phyloP scores from a whole-genome alignment of 139 green algal genomes.

The Mesotaenium endlicherianum region DNA sequence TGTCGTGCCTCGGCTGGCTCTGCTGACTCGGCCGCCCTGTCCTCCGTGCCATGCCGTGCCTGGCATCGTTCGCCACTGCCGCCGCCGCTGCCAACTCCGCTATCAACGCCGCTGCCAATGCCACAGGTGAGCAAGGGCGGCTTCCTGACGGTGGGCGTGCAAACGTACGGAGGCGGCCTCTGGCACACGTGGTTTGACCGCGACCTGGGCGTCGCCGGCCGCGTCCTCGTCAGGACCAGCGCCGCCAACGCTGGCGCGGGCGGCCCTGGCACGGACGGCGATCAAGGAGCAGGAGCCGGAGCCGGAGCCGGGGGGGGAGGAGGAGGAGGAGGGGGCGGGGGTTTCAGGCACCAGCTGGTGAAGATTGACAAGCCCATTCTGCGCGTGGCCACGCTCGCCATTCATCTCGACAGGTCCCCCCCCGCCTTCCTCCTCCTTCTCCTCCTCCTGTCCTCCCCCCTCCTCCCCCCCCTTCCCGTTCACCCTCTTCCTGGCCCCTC shows the following conservation, averaged over 20 bases:
- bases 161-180: slow-evolving; percentile 93
- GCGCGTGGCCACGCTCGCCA: slow-evolving; percentile 74
- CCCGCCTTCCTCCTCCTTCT: not conserved
- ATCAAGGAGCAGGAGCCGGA: not conserved
- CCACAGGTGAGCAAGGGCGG: slow-evolving; percentile 59
- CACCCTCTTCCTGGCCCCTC: not conserved
- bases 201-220: slow-evolving; percentile 81
- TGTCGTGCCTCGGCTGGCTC: too few relatives aligned
- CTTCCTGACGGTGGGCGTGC: slow-evolving; percentile 75
- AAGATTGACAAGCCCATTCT: slow-evolving; percentile 28
- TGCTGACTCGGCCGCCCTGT: too few relatives aligned
- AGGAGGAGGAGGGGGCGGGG: not conserved
- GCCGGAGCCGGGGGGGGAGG: not conserved
- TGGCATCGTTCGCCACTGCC: too few relatives aligned
- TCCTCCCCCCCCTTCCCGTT: not conserved
- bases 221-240: slow-evolving; percentile 37
- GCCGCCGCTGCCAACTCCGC: too few relatives aligned
- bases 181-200: slow-evolving; percentile 99
- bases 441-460: not conserved
- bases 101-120: too few relatives aligned
- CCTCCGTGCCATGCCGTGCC: too few relatives aligned
- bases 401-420: slow-evolving; percentile 77
- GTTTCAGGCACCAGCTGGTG: slow-evolving; percentile 22
- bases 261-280: not conserved
- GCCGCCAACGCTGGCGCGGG: not conserved